Percentiles rank a stretch among this genome's conserved stretches.
phyloP scores from a whole-genome alignment of 1,284 basidiomycete genomes.

The Ustilago lituana region DNA sequence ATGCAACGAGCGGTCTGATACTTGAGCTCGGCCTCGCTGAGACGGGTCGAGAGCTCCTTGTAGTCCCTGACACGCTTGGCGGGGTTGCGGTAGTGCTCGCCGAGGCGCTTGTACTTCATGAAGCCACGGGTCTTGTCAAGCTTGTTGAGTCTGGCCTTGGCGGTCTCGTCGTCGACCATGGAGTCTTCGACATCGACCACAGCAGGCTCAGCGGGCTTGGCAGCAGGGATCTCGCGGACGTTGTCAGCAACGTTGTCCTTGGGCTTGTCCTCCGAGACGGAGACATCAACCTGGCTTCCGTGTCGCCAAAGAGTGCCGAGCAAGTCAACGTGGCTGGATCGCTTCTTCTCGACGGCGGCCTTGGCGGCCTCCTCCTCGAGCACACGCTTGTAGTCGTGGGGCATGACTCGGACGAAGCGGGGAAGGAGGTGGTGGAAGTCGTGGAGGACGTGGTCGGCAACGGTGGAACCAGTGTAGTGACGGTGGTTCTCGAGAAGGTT shows the following conservation, averaged over 20 bases:
- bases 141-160: constrained; percentile 59
- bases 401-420: constrained; percentile 65
- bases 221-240: constrained; percentile 41
- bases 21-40: constrained; percentile 65
- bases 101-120: constrained; percentile 66
- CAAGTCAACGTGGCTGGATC: constrained; percentile 64
- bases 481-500: constrained; percentile 66
- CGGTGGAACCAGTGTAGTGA: constrained; percentile 63
- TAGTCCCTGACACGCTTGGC: constrained; percentile 63
- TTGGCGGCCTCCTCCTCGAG: constrained; percentile 65
- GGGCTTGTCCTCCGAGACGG: constrained; percentile 39
- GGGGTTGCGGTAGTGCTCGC: constrained; percentile 63
- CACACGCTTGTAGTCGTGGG: constrained; percentile 64
- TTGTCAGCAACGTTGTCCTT: constrained; percentile 41
- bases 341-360: constrained; percentile 65
- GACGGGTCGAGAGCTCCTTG: constrained; percentile 63
- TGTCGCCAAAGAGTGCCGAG: constrained; percentile 64
- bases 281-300: constrained; percentile 60
- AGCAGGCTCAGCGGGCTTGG: constrained; percentile 57
- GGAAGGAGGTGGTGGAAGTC: constrained; percentile 64
- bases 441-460: constrained; percentile 62
- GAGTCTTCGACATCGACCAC: constrained; percentile 64
- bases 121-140: constrained; percentile 65
- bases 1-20: constrained; percentile 66
- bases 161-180: constrained; percentile 64